These are phyloP conservation scores for Phytophthora sp. DNA, from an alignment of 352 stramenopile species.

Conservation along the genomic window DNA sequence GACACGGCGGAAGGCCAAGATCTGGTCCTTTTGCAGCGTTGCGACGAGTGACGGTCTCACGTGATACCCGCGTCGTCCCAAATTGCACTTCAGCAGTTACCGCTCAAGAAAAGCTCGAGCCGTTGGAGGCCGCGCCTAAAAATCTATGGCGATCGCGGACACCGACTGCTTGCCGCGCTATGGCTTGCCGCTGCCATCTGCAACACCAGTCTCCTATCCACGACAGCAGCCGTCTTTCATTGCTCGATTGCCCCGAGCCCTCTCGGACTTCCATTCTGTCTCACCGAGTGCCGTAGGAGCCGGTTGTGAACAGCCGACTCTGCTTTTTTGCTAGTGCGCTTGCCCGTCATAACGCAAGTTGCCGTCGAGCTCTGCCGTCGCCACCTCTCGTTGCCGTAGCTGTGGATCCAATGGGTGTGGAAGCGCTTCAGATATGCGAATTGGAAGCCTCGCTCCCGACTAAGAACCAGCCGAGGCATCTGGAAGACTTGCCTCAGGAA, in stretches of 20 bases:
- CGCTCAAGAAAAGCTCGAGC: slow-evolving; percentile 5
- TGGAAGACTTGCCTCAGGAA: slow-evolving; percentile 18
- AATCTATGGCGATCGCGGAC: background rate
- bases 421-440: slow-evolving; percentile 21
- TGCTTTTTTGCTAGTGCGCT: slow-evolving; percentile 1
- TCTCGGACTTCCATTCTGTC: slow-evolving; percentile 27
- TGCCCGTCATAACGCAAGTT: slow-evolving; percentile 18
- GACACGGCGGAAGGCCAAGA: too few relatives aligned
- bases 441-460: slow-evolving; percentile 5
- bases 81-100: slow-evolving; percentile 16
- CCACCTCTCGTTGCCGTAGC: background rate
- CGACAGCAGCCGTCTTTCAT: background rate
- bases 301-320: slow-evolving; percentile 12
- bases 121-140: slow-evolving; percentile 11
- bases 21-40: background rate
- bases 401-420: slow-evolving; percentile 26
- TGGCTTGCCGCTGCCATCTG: background rate
- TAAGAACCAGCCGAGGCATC: slow-evolving; percentile 5
- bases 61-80: slow-evolving; percentile 15
- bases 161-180: background rate
- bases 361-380: background rate
- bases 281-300: slow-evolving; percentile 22
- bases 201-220: slow-evolving; percentile 5
- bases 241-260: slow-evolving; percentile 30
- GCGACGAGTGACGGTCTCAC: slow-evolving; percentile 4